phyloP scores from a whole-genome alignment of 306 rosid genomes.

The apple (Malus domestica) region ASM211411v1 NC_041803.1:53054001-53054500 shows the following conservation, averaged over 20 bases:
- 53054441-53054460: no score
- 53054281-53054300: no score
- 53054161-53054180: conserved; percentile 1
- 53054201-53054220: conserved; percentile 29
- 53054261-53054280: not conserved
- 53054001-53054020: not conserved
- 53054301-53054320: no score
- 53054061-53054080: conserved; percentile 6
- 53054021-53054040: not conserved
- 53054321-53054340: no score
- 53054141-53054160: not conserved
- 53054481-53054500: no score
- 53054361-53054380: no score
- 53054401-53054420: no score
- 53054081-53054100: not conserved
- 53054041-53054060: not conserved
- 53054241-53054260: not conserved
- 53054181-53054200: conserved; percentile 21
- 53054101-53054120: conserved; percentile 1
- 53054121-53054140: no score
- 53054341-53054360: no score
- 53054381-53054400: no score
- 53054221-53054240: not conserved
- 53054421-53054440: no score
- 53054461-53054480: no score